These are phyloP conservation scores for Lichtheimia ornata DNA, from an alignment of 371 early-diverging fungal species.

Conservation along the genomic window DNA sequence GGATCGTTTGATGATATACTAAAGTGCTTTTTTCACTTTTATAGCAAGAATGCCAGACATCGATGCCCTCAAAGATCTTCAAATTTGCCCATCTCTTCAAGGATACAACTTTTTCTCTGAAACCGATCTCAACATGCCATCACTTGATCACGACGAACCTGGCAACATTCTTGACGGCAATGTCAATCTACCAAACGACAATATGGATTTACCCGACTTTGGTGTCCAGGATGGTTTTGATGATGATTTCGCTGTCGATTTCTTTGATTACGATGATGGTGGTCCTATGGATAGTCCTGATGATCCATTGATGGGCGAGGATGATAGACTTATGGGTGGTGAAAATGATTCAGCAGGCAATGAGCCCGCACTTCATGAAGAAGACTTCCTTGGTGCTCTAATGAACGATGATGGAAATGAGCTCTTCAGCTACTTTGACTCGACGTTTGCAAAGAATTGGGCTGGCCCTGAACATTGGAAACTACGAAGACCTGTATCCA, in stretches of 20 bases:
- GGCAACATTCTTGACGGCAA: slow-evolving; percentile 5
- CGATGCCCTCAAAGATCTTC: slow-evolving; percentile 43
- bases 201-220: not conserved
- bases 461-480: slow-evolving; percentile 97
- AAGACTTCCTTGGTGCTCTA: slow-evolving; percentile 42
- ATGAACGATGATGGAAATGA: slow-evolving; percentile 54
- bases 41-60: slow-evolving; percentile 57
- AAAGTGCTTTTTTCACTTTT: not conserved
- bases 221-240: slow-evolving; percentile 23
- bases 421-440: slow-evolving; percentile 89
- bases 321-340: slow-evolving; percentile 6
- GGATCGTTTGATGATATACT: no score
- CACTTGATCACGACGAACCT: slow-evolving; percentile 13
- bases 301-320: slow-evolving; percentile 18
- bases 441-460: slow-evolving; percentile 81
- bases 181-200: not conserved
- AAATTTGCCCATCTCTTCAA: slow-evolving; percentile 72
- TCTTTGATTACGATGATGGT: slow-evolving; percentile 20
- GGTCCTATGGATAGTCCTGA: slow-evolving; percentile 19
- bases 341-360: slow-evolving; percentile 28
- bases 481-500: slow-evolving; percentile 50
- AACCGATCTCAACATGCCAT: slow-evolving; percentile 37
- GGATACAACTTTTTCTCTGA: slow-evolving; percentile 59
- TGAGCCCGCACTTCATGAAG: slow-evolving; percentile 27
- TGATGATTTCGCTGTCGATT: slow-evolving; percentile 16